phyloP scores from a whole-genome alignment of 768 basidiomycete species.

The Rhodotorula paludigena region DNA sequence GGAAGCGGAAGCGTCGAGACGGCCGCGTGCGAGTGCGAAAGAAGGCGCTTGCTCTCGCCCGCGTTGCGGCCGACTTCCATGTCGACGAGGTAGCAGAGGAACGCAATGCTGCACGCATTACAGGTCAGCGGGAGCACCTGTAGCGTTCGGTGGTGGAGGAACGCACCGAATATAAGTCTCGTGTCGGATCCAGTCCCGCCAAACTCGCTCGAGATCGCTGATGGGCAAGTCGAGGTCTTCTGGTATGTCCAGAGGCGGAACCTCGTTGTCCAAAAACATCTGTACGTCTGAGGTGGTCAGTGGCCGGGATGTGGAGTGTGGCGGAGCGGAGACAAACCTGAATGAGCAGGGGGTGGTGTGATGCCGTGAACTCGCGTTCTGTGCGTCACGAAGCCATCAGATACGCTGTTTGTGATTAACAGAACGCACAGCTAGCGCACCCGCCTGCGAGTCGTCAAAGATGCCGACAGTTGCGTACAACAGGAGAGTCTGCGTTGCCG shows the following conservation, averaged over 20 bases:
- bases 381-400: no score
- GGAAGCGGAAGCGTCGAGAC: background rate
- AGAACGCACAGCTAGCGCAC: no score
- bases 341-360: background rate
- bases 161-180: conserved; percentile 7
- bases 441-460: background rate
- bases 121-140: background rate
- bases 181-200: background rate
- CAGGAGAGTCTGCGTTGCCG: background rate
- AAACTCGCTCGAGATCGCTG: background rate
- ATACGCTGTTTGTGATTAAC: no score
- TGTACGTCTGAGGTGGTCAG: background rate
- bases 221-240: background rate
- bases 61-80: background rate
- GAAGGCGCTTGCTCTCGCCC: background rate
- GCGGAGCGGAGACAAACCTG: background rate
- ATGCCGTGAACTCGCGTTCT: background rate
- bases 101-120: background rate
- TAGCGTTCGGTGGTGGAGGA: background rate
- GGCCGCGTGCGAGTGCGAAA: background rate
- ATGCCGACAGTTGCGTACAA: conserved; percentile 2
- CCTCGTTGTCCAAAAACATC: background rate
- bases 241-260: background rate
- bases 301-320: no score
- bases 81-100: conserved; percentile 12